Evolutionary conservation across 225 moss, liverwort and hornwort species (phyloP), one percentile per base, ranked within the genome.

Genomic region (Bryum argenteum): DNA sequence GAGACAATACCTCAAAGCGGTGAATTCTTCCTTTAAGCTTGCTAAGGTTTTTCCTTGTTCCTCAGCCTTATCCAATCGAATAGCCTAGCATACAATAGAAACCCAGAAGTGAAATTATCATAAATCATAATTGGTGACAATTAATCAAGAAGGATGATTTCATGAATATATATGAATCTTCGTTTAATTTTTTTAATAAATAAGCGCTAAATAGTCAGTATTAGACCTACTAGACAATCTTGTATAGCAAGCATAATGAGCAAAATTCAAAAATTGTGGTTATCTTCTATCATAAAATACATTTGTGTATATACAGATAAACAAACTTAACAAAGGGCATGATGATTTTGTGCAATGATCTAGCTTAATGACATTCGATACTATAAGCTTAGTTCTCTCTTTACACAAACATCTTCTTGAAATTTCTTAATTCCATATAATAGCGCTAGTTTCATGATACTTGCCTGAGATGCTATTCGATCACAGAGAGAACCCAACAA

Each of bases 51-150:
- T 91, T 0, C 84, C 89, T 19, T 83, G 82, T 65, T 92, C 95
- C 73, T 95, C 92, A n/a, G 62, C 86, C 58, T 86, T 92, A 74
- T 92, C 89, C 26, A 95, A 75, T 33, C 86, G 83, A 16, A 61
- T 3, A 41, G 79, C 86, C 92, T 95, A 56, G 54, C 6, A 1
- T 0, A 55, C 4, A 64, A 54, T 33, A 8, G 19, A 20, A 63
- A 2, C 58, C 68, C 38, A 5, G 19, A 0, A 21, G 17, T 48
- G 17, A 17, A 6, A 4, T 48, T 17, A 48, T 17, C 6, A 48
- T 48, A 48, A 14, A 8, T 48, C 6, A 17, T 48, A 48, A 4
- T 33, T 48, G 6, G 48, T 48, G 7, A 17, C 11, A 47, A 48
- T 16, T 15, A 11, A 6, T 17, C 6, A 3, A 33, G 2, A 48